These are phyloP conservation scores for Henningerozyma blattae DNA, from an alignment of 805 yeast genomes.

Conservation along the genomic window DNA sequence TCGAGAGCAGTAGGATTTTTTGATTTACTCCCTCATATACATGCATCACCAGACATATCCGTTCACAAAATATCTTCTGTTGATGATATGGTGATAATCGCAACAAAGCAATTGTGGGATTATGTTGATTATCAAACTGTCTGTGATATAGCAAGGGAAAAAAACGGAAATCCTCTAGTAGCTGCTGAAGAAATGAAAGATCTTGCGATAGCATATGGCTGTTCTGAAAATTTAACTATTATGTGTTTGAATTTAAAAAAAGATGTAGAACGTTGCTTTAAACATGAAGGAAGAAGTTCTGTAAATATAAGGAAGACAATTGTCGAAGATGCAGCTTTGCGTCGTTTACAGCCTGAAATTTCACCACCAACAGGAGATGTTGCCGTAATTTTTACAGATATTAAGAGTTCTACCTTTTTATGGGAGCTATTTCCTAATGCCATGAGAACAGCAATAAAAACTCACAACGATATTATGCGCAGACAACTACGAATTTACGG, in stretches of 20 bases:
- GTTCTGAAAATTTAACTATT: conserved; percentile 68
- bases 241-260: conserved; percentile 64
- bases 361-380: conserved; percentile 90
- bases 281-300: neutral
- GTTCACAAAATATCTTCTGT: conserved; percentile 46
- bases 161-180: conserved; percentile 67
- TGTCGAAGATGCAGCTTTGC: conserved; percentile 64
- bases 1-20: conserved; percentile 91
- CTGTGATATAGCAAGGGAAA: conserved; percentile 79
- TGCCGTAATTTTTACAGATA: conserved; percentile 96
- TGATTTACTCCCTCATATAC: conserved; percentile 74
- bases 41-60: conserved; percentile 74
- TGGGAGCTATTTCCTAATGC: conserved; percentile 93
- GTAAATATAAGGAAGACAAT: conserved; percentile 36
- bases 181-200: conserved; percentile 93
- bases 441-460: conserved; percentile 93
- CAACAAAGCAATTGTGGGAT: conserved; percentile 79
- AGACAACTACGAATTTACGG: conserved; percentile 85
- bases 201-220: conserved; percentile 88
- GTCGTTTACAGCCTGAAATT: conserved; percentile 81
- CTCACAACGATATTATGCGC: conserved; percentile 90
- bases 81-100: conserved; percentile 77
- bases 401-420: conserved; percentile 79
- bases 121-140: conserved; percentile 71
- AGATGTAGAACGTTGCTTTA: conserved; percentile 21